Conservation (phyloP, 1,139 yeast species). For the Nadsonia commutata region DNA sequence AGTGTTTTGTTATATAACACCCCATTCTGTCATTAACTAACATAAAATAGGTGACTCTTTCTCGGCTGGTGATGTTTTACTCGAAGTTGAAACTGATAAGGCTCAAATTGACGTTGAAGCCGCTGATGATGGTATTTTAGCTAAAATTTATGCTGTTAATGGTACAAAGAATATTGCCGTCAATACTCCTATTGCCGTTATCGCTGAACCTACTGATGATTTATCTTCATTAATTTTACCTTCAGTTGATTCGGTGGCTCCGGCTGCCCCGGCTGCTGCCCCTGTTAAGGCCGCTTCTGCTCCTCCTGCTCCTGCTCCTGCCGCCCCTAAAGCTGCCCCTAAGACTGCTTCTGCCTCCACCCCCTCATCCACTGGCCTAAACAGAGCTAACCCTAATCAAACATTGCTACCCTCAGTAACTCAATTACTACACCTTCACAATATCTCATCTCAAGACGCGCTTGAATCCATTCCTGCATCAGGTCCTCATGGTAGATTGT, state of each 20-base stretch:
- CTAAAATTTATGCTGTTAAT: slow-evolving; percentile 53
- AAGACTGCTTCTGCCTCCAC: slow-evolving; percentile 6
- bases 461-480: slow-evolving; percentile 59
- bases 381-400: slow-evolving; percentile 46
- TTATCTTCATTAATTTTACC: slow-evolving; percentile 51
- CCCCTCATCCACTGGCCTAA: slow-evolving; percentile 9
- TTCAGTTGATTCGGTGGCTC: slow-evolving; percentile 18
- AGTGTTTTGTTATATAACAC: slow-evolving; percentile 3
- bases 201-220: slow-evolving; percentile 85
- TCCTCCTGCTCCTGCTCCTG: slow-evolving; percentile 6
- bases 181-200: slow-evolving; percentile 76
- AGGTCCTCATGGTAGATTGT: slow-evolving; percentile 76
- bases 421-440: slow-evolving; percentile 43
- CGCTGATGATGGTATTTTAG: slow-evolving; percentile 78
- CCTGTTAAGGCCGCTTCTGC: slow-evolving; percentile 8
- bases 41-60: slow-evolving; percentile 34
- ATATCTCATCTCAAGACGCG: slow-evolving; percentile 57
- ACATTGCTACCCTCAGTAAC: slow-evolving; percentile 72
- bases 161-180: slow-evolving; percentile 74
- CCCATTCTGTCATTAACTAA: neutral
- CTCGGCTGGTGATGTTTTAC: slow-evolving; percentile 69
- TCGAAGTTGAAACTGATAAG: slow-evolving; percentile 88
- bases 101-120: slow-evolving; percentile 92
- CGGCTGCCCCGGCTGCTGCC: slow-evolving; percentile 9
- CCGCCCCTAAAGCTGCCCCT: slow-evolving; percentile 6